phyloP scores from a whole-genome alignment of 805 yeast species.

The Pichia nanzhaoensis region DNA sequence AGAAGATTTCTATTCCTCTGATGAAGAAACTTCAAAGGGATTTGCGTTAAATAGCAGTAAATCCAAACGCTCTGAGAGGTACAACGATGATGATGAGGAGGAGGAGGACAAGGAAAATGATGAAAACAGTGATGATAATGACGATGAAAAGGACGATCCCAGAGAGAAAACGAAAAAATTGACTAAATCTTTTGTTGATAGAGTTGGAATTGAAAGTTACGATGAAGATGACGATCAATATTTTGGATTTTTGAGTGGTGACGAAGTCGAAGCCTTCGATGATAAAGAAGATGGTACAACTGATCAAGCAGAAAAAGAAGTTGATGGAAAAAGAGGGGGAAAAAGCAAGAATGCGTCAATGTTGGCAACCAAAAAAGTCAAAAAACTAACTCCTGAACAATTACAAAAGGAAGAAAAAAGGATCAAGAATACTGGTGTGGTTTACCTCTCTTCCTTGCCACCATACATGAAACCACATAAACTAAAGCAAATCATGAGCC shows the following conservation, averaged over 20 bases:
- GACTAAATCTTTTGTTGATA: conserved; percentile 12
- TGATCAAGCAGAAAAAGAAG: conserved; percentile 16
- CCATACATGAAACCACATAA: conserved; percentile 97
- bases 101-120: background rate
- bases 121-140: conserved; percentile 14
- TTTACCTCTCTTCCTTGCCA: conserved; percentile 86
- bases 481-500: conserved; percentile 67
- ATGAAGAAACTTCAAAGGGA: conserved; percentile 2
- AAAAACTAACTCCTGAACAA: conserved; percentile 50
- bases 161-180: background rate
- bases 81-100: background rate
- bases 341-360: conserved; percentile 15
- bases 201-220: conserved; percentile 12
- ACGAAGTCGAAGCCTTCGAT: conserved; percentile 23
- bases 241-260: conserved; percentile 10
- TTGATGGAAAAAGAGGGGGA: conserved; percentile 11
- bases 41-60: conserved; percentile 1
- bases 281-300: conserved; percentile 20
- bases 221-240: conserved; percentile 11
- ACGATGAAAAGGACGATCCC: conserved; percentile 1
- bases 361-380: conserved; percentile 36
- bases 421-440: conserved; percentile 75
- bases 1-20: conserved; percentile 8
- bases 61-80: background rate
- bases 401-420: conserved; percentile 48